Evolutionary conservation across 257 asterid species (phyloP).

Genomic region (Penstemon davidsonii): DNA sequence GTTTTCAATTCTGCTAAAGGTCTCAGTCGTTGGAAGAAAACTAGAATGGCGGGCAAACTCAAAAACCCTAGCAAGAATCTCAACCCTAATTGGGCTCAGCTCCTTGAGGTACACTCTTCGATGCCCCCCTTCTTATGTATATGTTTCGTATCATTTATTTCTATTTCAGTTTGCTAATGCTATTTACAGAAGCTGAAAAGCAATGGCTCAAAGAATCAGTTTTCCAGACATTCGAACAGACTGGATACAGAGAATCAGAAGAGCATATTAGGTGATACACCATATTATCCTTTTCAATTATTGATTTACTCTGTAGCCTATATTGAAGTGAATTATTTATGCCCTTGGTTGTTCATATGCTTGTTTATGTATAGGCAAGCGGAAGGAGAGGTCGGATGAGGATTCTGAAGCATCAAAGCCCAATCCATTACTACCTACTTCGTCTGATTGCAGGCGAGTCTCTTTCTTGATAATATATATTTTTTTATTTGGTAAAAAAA

Average conservation of each 20-base stretch:
- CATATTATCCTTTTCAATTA: neutral
- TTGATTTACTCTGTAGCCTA: neutral
- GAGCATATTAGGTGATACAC: constrained; percentile 46
- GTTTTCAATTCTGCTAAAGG: neutral
- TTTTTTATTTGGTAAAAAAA: neutral
- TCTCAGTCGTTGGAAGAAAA: constrained; percentile 2
- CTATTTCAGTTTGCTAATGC: constrained; percentile 12
- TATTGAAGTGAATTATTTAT: neutral
- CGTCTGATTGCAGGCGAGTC: constrained; percentile 71
- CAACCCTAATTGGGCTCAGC: constrained; percentile 95
- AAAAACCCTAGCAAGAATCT: constrained; percentile 62
- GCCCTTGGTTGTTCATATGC: constrained; percentile 1
- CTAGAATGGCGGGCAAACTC: constrained; percentile 42
- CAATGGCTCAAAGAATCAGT: constrained; percentile 49
- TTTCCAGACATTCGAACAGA: constrained; percentile 34
- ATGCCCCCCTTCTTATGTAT: neutral
- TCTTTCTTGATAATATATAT: constrained; percentile 13
- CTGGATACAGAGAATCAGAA: constrained; percentile 33
- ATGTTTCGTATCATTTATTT: neutral
- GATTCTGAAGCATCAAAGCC: constrained; percentile 44
- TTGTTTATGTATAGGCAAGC: constrained; percentile 57
- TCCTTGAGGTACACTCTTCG: constrained; percentile 50
- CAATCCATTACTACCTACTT: constrained; percentile 71
- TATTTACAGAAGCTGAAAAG: constrained; percentile 64
- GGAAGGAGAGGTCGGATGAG: constrained; percentile 67